Conservation (phyloP, 345 rosid species). For the Citrus australasica region DNA sequence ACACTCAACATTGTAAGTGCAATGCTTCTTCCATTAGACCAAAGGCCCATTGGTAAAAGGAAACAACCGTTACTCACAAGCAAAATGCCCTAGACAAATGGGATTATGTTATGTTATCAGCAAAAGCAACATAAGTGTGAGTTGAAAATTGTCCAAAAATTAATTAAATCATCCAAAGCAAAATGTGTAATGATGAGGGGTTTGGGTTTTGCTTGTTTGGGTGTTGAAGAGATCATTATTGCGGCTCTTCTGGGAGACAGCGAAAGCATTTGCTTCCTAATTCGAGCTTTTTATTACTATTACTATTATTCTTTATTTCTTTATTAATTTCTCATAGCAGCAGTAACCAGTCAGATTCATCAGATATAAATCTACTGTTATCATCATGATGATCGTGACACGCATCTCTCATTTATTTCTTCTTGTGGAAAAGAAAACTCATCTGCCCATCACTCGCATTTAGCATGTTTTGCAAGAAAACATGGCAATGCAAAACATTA, state of each 20-base stretch:
- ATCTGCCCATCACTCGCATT: background rate
- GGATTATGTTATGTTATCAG: no score
- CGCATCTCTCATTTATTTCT: background rate
- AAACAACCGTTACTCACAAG: no score
- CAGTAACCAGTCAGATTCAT: no score
- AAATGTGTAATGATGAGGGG: no score
- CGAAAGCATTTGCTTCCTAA: slow-evolving; percentile 11
- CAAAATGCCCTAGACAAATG: no score
- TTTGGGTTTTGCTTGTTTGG: slow-evolving; percentile 10
- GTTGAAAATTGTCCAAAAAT: no score
- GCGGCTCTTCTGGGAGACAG: slow-evolving; percentile 25
- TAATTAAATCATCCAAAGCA: no score
- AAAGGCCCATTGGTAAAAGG: no score
- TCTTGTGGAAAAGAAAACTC: background rate
- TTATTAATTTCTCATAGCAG: no score
- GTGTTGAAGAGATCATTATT: slow-evolving; percentile 6
- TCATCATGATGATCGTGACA: background rate
- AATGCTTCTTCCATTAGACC: no score
- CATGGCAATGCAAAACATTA: background rate
- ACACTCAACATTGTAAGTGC: no score
- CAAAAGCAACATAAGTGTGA: no score
- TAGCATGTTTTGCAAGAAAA: background rate
- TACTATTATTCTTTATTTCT: background rate
- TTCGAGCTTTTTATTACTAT: background rate
- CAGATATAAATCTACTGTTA: background rate